These are phyloP conservation scores for Gossypium aridum DNA, from an alignment of 441 rosid genomes.

Conservation along the genomic window DNA sequence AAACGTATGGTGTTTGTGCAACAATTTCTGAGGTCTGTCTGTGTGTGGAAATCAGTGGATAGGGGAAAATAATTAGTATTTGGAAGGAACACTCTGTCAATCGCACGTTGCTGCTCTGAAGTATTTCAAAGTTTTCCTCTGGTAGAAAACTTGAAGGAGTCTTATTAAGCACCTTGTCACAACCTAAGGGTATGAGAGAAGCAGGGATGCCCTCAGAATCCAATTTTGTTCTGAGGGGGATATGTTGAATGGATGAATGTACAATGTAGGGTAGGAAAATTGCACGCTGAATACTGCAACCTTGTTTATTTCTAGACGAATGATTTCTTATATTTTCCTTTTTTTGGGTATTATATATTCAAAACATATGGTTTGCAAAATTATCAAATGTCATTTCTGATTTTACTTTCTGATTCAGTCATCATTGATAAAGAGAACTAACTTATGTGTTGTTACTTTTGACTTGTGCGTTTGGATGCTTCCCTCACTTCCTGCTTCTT, in stretches of 20 bases:
- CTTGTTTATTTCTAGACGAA: background rate
- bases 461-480: background rate
- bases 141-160: background rate
- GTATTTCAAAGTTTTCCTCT: background rate
- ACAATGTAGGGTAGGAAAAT: background rate
- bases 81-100: background rate
- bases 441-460: background rate
- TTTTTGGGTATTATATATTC: background rate
- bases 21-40: background rate
- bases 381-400: background rate
- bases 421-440: background rate
- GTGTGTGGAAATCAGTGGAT: no score
- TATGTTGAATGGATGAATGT: background rate
- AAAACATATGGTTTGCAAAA: background rate
- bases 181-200: background rate
- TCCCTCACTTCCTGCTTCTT: background rate
- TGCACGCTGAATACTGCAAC: background rate
- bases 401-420: conserved; percentile 1
- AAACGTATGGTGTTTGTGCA: background rate
- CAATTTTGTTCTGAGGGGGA: background rate
- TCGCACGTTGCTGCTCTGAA: background rate
- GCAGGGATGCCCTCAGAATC: background rate
- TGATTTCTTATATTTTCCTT: background rate
- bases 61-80: background rate
- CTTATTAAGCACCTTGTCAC: background rate